phyloP scores from a whole-genome alignment of 768 basidiomycete species.

The Crucibulum laeve region DNA sequence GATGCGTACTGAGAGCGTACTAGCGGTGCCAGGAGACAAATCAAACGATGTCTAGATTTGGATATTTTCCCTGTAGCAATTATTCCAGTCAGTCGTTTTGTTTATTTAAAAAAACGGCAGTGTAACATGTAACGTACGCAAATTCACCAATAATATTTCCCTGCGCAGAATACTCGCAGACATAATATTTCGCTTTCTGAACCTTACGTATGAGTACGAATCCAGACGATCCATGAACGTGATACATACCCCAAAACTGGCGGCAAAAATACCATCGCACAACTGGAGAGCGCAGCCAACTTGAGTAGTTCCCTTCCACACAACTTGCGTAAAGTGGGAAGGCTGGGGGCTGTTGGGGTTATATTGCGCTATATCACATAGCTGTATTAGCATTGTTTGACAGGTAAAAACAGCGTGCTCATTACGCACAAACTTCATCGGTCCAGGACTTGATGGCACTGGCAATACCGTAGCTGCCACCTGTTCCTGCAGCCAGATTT shows the following conservation, averaged over 20 bases:
- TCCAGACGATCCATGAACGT: neutral
- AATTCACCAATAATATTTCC: conserved; percentile 67
- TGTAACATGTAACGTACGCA: conserved; percentile 35
- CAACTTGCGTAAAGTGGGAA: conserved; percentile 75
- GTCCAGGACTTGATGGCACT: conserved; percentile 58
- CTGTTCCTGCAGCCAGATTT: conserved; percentile 75
- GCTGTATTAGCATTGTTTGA: neutral
- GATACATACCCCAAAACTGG: conserved; percentile 49
- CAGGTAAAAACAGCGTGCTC: neutral
- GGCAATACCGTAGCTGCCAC: conserved; percentile 40
- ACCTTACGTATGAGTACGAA: neutral
- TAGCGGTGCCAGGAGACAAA: conserved; percentile 18
- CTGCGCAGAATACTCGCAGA: conserved; percentile 64
- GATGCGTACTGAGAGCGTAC: neutral
- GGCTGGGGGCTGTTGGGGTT: conserved; percentile 48
- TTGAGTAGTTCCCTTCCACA: conserved; percentile 65
- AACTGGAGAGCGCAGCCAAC: conserved; percentile 58
- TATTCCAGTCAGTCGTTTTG: neutral
- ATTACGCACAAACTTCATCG: conserved; percentile 57
- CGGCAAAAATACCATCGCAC: conserved; percentile 56
- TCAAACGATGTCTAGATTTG: too few species aligned
- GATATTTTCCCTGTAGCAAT: conserved; percentile 35
- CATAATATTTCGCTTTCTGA: conserved; percentile 54
- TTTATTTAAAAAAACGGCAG: neutral
- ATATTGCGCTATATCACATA: conserved; percentile 40